These are phyloP conservation scores for Podila horticola DNA, from an alignment of 192 early-diverging fungal genomes.

Conservation along the genomic window DNA sequence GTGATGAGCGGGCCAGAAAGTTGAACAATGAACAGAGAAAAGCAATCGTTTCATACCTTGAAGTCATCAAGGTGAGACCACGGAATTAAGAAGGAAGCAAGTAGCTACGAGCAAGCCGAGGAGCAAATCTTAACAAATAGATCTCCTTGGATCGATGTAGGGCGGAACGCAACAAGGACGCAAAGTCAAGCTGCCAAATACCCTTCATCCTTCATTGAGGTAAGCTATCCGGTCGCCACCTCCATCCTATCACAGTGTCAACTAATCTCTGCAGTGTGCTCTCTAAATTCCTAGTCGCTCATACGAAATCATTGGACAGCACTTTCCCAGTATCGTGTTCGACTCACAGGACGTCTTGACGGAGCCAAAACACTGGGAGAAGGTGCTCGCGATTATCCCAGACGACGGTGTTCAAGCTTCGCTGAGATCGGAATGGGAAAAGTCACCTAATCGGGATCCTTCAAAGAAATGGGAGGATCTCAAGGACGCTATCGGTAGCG, in stretches of 20 bases:
- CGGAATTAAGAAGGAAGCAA: not conserved
- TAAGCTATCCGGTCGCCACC: constrained; percentile 24
- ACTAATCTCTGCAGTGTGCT: not conserved
- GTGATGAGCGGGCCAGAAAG: constrained; percentile 85
- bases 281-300: constrained; percentile 61
- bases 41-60: constrained; percentile 87
- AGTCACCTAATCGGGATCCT: constrained; percentile 22
- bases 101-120: not conserved
- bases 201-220: constrained; percentile 79
- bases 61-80: constrained; percentile 68
- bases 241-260: not conserved
- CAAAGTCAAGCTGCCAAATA: constrained; percentile 76
- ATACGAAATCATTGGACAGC: constrained; percentile 67
- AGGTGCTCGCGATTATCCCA: constrained; percentile 80
- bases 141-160: constrained; percentile 20
- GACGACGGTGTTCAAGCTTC: constrained; percentile 66
- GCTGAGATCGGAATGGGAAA: constrained; percentile 57
- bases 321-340: constrained; percentile 81
- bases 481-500: constrained; percentile 18
- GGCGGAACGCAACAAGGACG: constrained; percentile 78
- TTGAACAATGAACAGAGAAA: constrained; percentile 81
- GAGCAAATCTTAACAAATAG: constrained; percentile 2
- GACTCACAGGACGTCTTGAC: constrained; percentile 78
- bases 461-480: constrained; percentile 61
- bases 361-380: constrained; percentile 71